A percentile compares a stretch with the other conserved stretches of the same genome.
Conservation (phyloP, 805 yeast genomes). For the Ogataea paraovalis region DNA sequence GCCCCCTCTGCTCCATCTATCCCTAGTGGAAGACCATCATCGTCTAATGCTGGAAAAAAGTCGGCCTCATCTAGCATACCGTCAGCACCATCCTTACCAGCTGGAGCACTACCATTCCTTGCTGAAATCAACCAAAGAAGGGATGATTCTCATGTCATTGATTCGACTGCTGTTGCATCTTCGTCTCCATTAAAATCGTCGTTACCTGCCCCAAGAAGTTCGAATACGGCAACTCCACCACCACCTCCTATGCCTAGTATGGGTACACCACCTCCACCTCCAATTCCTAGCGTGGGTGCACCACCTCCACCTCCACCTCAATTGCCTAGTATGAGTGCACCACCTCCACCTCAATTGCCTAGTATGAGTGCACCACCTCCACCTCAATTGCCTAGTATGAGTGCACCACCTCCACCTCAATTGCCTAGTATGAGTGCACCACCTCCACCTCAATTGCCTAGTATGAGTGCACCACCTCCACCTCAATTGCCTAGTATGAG, state of each 20-base stretch:
- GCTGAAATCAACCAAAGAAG: slow-evolving; percentile 56
- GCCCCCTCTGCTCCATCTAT: slow-evolving; percentile 12
- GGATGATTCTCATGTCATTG: slow-evolving; percentile 48
- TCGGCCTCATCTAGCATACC: slow-evolving; percentile 22
- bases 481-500: too few species aligned
- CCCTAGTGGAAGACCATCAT: neutral
- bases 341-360: slow-evolving; percentile 13
- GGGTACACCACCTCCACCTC: slow-evolving; percentile 18
- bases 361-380: slow-evolving; percentile 8
- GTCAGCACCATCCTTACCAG: slow-evolving; percentile 16
- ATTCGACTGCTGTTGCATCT: slow-evolving; percentile 22
- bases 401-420: slow-evolving; percentile 22
- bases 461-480: too few species aligned
- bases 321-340: slow-evolving; percentile 11
- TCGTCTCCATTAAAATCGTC: slow-evolving; percentile 13
- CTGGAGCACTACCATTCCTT: slow-evolving; percentile 52
- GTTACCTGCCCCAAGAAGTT: slow-evolving; percentile 9
- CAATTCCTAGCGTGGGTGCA: slow-evolving; percentile 15
- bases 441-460: slow-evolving; percentile 23
- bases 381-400: slow-evolving; percentile 7
- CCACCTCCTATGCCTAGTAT: slow-evolving; percentile 17
- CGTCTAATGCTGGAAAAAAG: slow-evolving; percentile 10
- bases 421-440: slow-evolving; percentile 5
- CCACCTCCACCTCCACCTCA: slow-evolving; percentile 21
- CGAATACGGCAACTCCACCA: slow-evolving; percentile 9